Evolutionary conservation across 768 basidiomycete genomes (phyloP).

Genomic region (Rhizopogon roseolus): DNA sequence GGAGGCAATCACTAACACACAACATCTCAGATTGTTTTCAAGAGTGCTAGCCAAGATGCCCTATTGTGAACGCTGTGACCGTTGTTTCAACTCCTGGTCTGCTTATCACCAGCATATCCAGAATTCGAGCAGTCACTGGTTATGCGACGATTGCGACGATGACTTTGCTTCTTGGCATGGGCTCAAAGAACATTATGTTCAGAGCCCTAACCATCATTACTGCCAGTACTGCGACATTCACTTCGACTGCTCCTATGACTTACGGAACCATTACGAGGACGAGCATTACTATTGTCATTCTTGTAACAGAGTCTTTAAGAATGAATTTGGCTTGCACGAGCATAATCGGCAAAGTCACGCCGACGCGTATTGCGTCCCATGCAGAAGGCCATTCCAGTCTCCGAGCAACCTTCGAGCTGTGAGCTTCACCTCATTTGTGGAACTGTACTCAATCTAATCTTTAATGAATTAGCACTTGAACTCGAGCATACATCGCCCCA

Average conservation of each 20-base stretch:
- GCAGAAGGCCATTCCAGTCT: constrained; percentile 37
- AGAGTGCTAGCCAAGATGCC: constrained; percentile 21
- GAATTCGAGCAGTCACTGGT: constrained; percentile 34
- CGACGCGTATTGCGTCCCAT: constrained; percentile 43
- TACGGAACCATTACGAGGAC: constrained; percentile 36
- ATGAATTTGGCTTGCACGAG: constrained; percentile 34
- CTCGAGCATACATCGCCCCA: constrained; percentile 44
- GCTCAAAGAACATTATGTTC: constrained; percentile 48
- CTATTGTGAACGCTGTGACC: constrained; percentile 35
- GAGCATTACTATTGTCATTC: constrained; percentile 38
- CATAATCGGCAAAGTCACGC: constrained; percentile 41
- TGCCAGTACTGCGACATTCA: constrained; percentile 48
- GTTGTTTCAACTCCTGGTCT: constrained; percentile 23
- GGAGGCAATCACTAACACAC: neutral
- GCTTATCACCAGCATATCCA: constrained; percentile 32
- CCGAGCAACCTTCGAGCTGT: constrained; percentile 12
- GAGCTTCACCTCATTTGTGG: neutral
- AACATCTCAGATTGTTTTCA: neutral
- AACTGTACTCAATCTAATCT: neutral
- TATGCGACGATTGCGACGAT: constrained; percentile 39
- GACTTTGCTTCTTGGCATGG: constrained; percentile 38
- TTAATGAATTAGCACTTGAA: constrained; percentile 39
- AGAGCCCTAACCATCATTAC: constrained; percentile 44
- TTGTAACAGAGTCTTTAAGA: constrained; percentile 40
- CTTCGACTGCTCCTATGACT: constrained; percentile 28